Percentiles rank a stretch among this genome's conserved stretches.
These are phyloP conservation scores for Yamadazyma membranifaciens DNA, from an alignment of 1,139 yeast genomes.

Conservation along the genomic window DNA sequence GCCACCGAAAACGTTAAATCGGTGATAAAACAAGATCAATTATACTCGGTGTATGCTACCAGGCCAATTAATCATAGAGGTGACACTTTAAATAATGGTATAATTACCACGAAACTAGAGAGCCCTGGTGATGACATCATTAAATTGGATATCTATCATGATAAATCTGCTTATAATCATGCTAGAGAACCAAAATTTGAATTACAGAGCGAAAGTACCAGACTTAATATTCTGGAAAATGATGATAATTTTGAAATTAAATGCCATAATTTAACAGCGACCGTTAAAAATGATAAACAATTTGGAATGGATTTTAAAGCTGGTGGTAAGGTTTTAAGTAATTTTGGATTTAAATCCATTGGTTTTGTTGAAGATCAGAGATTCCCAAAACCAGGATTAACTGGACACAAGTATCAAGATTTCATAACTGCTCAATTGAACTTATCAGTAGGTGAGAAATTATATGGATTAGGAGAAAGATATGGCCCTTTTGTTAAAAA, in stretches of 20 bases:
- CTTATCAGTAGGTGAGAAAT: slow-evolving; percentile 31
- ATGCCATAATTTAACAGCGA: not conserved
- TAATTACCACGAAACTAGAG: slow-evolving; percentile 23
- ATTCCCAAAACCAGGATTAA: slow-evolving; percentile 14
- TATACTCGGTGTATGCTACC: slow-evolving; percentile 24
- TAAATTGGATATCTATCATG: slow-evolving; percentile 29
- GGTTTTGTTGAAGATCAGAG: slow-evolving; percentile 29
- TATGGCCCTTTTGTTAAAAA: slow-evolving; percentile 33
- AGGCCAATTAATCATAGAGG: slow-evolving; percentile 24
- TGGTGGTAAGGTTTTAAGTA: slow-evolving; percentile 20
- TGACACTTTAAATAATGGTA: slow-evolving; percentile 28
- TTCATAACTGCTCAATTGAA: slow-evolving; percentile 29
- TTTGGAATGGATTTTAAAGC: slow-evolving; percentile 22
- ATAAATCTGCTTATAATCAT: slow-evolving; percentile 19
- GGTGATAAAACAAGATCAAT: slow-evolving; percentile 12
- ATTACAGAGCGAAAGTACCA: slow-evolving; percentile 13
- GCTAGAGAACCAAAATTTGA: slow-evolving; percentile 22
- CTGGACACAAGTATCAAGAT: slow-evolving; percentile 17
- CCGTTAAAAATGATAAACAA: slow-evolving; percentile 5
- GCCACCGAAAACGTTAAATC: slow-evolving; percentile 29
- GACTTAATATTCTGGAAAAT: not conserved
- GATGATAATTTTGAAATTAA: not conserved
- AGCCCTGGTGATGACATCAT: slow-evolving; percentile 27
- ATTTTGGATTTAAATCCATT: slow-evolving; percentile 28
- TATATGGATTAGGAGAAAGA: slow-evolving; percentile 35